Percentiles rank a stretch among this genome's conserved stretches.
Conservation (phyloP, 345 rosid genomes). For the Lenwebbia sp. region DNA sequence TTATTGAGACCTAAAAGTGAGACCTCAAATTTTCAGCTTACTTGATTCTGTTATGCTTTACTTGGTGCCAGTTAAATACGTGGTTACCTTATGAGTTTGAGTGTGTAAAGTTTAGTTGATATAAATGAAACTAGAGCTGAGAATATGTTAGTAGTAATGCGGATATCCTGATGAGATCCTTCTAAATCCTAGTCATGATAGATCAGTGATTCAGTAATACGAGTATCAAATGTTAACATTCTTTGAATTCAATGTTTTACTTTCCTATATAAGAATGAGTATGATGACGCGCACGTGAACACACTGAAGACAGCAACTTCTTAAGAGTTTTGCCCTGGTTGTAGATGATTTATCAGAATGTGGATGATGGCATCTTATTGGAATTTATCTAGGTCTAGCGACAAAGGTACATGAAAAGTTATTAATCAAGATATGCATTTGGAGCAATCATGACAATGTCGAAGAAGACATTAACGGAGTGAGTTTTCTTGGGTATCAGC, state of each 20-base stretch:
- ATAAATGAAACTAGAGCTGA: neutral
- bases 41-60: neutral
- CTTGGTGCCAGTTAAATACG: neutral
- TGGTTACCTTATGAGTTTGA: neutral
- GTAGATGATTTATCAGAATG: neutral
- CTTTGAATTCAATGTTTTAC: neutral
- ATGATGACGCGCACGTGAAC: neutral
- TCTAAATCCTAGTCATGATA: neutral
- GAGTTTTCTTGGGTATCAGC: neutral
- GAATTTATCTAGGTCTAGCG: neutral
- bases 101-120: neutral
- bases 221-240: neutral
- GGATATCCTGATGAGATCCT: neutral
- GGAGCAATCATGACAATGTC: neutral
- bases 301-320: neutral
- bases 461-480: neutral
- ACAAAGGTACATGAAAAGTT: neutral
- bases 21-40: neutral
- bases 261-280: neutral
- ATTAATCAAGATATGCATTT: neutral
- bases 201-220: neutral
- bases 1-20: neutral
- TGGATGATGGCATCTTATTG: neutral
- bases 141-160: neutral
- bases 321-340: neutral